phyloP scores from a whole-genome alignment of 371 early-diverging fungal genomes.

The Sanchytrium tribonematis region DNA sequence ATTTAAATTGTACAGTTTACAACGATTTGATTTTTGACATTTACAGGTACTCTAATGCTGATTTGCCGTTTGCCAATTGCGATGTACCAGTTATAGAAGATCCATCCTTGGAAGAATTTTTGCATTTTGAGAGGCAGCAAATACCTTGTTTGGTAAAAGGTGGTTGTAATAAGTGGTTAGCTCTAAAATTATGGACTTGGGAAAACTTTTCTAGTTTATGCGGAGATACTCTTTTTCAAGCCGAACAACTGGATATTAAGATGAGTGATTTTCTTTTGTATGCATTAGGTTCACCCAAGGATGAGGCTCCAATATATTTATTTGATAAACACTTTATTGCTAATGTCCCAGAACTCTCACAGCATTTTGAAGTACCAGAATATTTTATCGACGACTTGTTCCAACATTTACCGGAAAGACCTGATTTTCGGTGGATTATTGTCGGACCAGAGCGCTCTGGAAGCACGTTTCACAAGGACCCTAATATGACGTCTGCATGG shows the following conservation, averaged over 20 bases:
- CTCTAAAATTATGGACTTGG: not conserved
- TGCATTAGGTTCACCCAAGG: slow-evolving; percentile 2
- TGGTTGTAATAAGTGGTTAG: not conserved
- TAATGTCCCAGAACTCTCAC: slow-evolving; percentile 15
- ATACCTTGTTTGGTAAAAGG: not conserved
- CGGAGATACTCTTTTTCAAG: not conserved
- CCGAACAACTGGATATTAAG: not conserved
- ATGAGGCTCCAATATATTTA: slow-evolving; percentile 31
- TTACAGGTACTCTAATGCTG: not conserved
- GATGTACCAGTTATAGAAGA: not conserved
- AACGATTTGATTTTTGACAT: not conserved
- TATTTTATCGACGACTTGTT: slow-evolving; percentile 33
- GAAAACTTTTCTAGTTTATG: not conserved
- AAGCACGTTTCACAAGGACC: slow-evolving; percentile 34
- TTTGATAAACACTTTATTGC: slow-evolving; percentile 30
- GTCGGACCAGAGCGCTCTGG: slow-evolving; percentile 32
- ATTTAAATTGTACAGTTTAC: not conserved
- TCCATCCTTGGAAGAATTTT: not conserved
- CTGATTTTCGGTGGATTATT: slow-evolving; percentile 40
- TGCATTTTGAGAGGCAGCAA: not conserved
- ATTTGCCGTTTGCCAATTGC: not conserved
- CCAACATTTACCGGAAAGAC: slow-evolving; percentile 18
- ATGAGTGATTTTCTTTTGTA: not conserved
- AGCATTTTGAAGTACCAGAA: slow-evolving; percentile 24
- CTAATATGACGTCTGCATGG: slow-evolving; percentile 36